Evolutionary conservation across 768 basidiomycete species (phyloP), one percentile per base, ranked within the genome.

Genomic region (Collybia mongolica): DNA sequence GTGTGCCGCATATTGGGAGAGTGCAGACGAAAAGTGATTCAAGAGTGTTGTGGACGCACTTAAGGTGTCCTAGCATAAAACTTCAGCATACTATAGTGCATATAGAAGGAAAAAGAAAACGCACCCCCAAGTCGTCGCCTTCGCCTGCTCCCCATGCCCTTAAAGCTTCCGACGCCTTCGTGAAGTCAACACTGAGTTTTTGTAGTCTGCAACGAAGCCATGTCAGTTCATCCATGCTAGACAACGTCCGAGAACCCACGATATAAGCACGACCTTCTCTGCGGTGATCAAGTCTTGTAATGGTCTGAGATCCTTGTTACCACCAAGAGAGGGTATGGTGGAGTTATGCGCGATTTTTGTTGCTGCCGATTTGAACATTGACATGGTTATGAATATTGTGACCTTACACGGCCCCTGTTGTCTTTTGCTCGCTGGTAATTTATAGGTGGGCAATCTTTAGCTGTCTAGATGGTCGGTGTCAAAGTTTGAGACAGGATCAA

Each of bases 261-360:
- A 80, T 42, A 75, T 69, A 24, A 95, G 73, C 6, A 95, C 84
- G 6, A 79, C 71, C 71, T 98, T 98, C 69, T 97, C 93, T 1
- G 89, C 81, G 2, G 83, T 86, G 49, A 98, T 98, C 54, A 96
- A 76, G 61, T 94, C 93, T 63, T 97, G 93, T 6, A 97, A 72
- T 0, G 85, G 82, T 22, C 86, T 72, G 3, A 94, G 69, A 64
- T 95, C 93, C 59, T 84, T 83, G 64, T 92, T 93, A 0, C 74
- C 78, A 12, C 64, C 76, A 15, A 91, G 67, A 0, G 82, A 74
- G 38, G 93, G 88, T 5, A 94, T 72, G 3, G 90, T 88, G 1
- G 91, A 85, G 61, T 92, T 93, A 67, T 96, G 93, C 2, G 93
- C 93, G 65, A 96, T 80, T 68, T 85, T 91, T 32, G 86, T 82